Conservation (phyloP, 2,329 filamentous ascomycete species). For the Didymella pomorum region DNA sequence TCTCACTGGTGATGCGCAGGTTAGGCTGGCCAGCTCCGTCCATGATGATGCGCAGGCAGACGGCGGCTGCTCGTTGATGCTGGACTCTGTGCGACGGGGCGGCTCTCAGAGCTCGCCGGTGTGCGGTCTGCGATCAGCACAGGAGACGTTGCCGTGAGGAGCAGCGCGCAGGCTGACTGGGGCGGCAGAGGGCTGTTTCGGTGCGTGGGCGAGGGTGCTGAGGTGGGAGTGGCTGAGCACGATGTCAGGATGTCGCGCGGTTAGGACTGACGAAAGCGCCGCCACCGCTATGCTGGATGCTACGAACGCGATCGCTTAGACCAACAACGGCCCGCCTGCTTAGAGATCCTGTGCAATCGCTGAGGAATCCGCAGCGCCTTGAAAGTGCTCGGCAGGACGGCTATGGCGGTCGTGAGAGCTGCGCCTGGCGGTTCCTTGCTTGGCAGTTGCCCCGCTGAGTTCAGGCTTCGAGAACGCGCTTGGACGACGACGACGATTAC, state of each 20-base stretch:
- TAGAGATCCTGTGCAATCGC: conserved; percentile 33
- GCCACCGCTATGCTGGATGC: conserved; percentile 27
- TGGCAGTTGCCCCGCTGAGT: neutral
- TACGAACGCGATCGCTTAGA: conserved; percentile 15
- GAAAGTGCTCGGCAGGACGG: neutral
- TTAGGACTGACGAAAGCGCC: conserved; percentile 27
- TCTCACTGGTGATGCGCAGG: conserved; percentile 86
- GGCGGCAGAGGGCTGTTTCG: conserved; percentile 25
- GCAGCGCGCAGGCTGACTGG: conserved; percentile 20
- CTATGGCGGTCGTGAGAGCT: neutral
- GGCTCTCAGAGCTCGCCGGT: conserved; percentile 46
- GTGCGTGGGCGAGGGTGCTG: conserved; percentile 26
- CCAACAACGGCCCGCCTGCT: conserved; percentile 27
- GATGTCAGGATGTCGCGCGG: conserved; percentile 26
- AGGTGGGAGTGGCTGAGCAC: conserved; percentile 45
- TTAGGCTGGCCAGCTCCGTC: conserved; percentile 70
- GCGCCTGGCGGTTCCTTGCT: conserved; percentile 16
- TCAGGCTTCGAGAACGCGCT: neutral
- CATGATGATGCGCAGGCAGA: conserved; percentile 44
- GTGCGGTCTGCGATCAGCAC: conserved; percentile 16
- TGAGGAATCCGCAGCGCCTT: conserved; percentile 8
- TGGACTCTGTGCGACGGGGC: conserved; percentile 17
- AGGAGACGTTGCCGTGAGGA: neutral
- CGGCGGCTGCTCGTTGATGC: conserved; percentile 4
- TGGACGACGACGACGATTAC: neutral